phyloP scores from a whole-genome alignment of 805 yeast species.

The Millerozyma acaciae region DNA sequence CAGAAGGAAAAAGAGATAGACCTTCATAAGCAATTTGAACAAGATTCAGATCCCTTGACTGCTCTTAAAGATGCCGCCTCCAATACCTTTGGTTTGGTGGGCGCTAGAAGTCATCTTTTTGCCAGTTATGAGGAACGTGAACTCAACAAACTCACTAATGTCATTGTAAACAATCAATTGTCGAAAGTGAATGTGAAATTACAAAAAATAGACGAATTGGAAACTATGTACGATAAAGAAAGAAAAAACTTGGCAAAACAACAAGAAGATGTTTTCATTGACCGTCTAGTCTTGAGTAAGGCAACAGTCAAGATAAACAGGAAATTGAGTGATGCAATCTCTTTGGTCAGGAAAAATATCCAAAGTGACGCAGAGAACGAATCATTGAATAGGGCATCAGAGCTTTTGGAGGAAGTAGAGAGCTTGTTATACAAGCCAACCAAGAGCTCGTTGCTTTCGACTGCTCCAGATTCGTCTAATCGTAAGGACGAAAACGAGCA shows the following conservation, averaged over 20 bases:
- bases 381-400: constrained; percentile 9
- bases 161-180: constrained; percentile 58
- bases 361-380: constrained; percentile 8
- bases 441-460: constrained; percentile 19
- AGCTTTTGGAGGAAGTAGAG: constrained; percentile 29
- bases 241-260: constrained; percentile 55
- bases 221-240: constrained; percentile 62
- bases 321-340: constrained; percentile 40
- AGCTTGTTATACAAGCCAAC: constrained; percentile 31
- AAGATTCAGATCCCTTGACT: constrained; percentile 4
- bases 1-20: constrained; percentile 5
- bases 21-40: constrained; percentile 3
- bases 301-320: constrained; percentile 48
- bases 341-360: constrained; percentile 9
- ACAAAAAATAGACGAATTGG: constrained; percentile 54
- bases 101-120: constrained; percentile 74
- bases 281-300: constrained; percentile 62
- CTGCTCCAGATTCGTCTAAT: constrained; percentile 4
- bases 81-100: constrained; percentile 71
- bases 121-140: constrained; percentile 79
- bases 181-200: constrained; percentile 64
- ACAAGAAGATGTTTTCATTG: constrained; percentile 64
- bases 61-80: constrained; percentile 57
- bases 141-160: constrained; percentile 55
- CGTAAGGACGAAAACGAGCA: constrained; percentile 5